phyloP scores from a whole-genome alignment of 2,329 filamentous ascomycete genomes.

The Diplodia mutila region DNA sequence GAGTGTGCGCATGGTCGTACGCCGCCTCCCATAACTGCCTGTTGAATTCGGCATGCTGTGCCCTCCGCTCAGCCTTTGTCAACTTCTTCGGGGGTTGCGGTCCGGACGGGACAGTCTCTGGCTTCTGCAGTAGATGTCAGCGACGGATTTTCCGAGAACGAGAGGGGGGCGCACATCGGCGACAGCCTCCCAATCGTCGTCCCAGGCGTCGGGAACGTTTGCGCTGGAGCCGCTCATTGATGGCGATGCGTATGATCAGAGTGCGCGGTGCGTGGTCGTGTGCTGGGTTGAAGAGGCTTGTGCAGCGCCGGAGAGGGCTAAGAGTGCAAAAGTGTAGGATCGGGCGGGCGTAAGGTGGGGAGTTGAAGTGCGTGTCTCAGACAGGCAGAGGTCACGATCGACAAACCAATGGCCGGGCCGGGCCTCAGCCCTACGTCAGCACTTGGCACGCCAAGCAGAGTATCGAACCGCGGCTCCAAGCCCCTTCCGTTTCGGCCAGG shows the following conservation, averaged over 20 bases:
- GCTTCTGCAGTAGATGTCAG: constrained; percentile 35
- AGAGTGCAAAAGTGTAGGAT: neutral
- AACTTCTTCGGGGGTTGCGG: constrained; percentile 54
- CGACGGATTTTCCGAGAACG: neutral
- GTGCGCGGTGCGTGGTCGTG: neutral
- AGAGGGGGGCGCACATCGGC: constrained; percentile 63
- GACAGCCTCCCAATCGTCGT: constrained; percentile 83
- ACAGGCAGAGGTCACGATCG: constrained; percentile 2
- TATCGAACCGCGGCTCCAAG: constrained; percentile 17
- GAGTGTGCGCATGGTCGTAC: constrained; percentile 53
- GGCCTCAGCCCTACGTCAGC: constrained; percentile 18
- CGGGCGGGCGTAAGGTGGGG: neutral
- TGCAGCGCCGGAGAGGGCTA: neutral
- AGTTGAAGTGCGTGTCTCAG: constrained; percentile 21
- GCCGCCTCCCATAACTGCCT: constrained; percentile 87
- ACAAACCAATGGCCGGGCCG: constrained; percentile 17
- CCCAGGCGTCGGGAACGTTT: constrained; percentile 68
- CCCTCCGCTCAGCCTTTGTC: constrained; percentile 75
- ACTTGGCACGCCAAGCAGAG: constrained; percentile 12
- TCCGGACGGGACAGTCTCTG: constrained; percentile 42
- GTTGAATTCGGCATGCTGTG: constrained; percentile 81
- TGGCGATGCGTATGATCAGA: neutral
- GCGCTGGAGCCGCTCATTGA: constrained; percentile 6
- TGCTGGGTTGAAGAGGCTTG: neutral
- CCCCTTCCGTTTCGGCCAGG: constrained; percentile 1